Base-by-base conservation (phyloP, 805 yeast genomes). In the Suhomyces kilbournensis region DNA sequence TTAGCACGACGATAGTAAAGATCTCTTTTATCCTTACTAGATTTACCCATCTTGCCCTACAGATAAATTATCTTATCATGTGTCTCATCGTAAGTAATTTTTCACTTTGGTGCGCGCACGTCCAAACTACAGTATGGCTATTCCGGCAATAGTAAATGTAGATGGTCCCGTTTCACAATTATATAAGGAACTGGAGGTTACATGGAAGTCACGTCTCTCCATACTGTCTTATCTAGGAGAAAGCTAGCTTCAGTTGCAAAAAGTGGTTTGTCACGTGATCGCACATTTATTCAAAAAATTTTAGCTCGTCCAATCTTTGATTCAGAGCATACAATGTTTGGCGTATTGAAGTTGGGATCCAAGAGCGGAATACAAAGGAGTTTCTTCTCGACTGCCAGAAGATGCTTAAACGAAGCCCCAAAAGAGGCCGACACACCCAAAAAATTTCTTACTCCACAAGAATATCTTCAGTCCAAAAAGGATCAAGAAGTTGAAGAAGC, bases 1-100 rank as follows among this genome's bases (percentile, higher is more conserved):
- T 94, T 94, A 52, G 99, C 99, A 66, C 89, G 85, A 69, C 99
- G 54, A 61, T 89, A 90, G 71, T 92, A 93, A 53, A 92, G 72
- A 70, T 92, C 98, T 69, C 98, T 78, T 70, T 93, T 93, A 67
- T 93, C 97, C 65, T 93, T 93, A 71, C 96, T 88, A 60, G 92
- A 84, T 67, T 92, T 92, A 44, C 98, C 98, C 97, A 93, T 92
- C 42, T 40, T 45, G 47, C 42, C 42, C n/a, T 38, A 38, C n/a
- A n/a, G 23, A 25, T 44, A 26, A 25, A 15, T 17, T 26, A 44
- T 26, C 19, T 25, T 14, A 26, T 22, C 32, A 2, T 25, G 7
- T 9, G 44, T n/a, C 44, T 23, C 44, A 42, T 42, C 44, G 28
- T 25, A 14, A 44, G 42, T 44, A 44, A 26, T 44, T 44, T 44